These are phyloP conservation scores for Erysimum cheiri DNA, from an alignment of 441 rosid genomes.

Conservation along the genomic window DNA sequence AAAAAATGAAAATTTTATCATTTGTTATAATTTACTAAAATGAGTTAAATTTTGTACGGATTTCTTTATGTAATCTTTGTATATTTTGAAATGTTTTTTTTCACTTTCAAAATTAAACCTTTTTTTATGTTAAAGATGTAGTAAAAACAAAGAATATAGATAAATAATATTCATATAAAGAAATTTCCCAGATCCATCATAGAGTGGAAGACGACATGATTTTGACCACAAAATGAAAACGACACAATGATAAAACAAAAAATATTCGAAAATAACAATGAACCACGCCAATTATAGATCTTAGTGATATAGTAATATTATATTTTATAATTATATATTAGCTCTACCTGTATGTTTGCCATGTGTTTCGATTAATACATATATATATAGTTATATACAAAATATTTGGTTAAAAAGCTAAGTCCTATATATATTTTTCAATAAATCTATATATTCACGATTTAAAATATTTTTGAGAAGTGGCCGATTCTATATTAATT, in stretches of 20 bases:
- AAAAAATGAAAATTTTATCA: not conserved
- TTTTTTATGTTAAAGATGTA: not conserved
- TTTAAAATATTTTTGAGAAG: not conserved
- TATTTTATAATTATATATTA: not conserved
- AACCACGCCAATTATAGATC: constrained; percentile 43
- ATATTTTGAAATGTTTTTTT: constrained; percentile 1
- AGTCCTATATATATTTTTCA: not conserved
- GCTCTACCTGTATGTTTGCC: constrained; percentile 31
- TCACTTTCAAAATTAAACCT: not conserved
- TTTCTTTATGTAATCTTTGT: not conserved
- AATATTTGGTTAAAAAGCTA: constrained; percentile 6
- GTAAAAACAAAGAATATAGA: not conserved
- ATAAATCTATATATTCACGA: not conserved
- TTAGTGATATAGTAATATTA: constrained; percentile 17
- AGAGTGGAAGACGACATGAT: constrained; percentile 42
- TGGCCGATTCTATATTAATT: constrained; percentile 2
- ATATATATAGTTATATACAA: not conserved
- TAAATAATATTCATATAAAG: not conserved
- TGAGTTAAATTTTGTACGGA: not conserved
- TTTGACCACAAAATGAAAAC: constrained; percentile 41
- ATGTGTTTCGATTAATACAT: constrained; percentile 23
- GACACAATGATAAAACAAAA: constrained; percentile 29
- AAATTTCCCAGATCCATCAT: constrained; percentile 30
- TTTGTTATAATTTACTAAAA: not conserved
- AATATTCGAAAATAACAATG: constrained; percentile 31